Evolutionary conservation across 495 filamentous ascomycete species (phyloP), one percentile per base, ranked within the genome.

Genomic region (Penicillium angulare): DNA sequence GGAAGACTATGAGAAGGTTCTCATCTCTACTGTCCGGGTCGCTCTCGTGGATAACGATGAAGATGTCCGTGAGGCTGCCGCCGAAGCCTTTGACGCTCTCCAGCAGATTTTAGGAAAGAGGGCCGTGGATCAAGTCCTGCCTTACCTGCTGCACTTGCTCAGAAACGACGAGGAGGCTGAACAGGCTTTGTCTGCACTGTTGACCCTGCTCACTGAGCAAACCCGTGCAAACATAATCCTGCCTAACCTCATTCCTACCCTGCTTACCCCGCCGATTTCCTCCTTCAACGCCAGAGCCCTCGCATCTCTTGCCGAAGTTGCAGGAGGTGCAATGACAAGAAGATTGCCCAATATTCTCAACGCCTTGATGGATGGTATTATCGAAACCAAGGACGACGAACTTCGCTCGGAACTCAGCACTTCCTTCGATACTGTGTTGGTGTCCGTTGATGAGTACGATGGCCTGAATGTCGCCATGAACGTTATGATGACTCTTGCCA

Each of bases 211-310:
- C 31, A 97, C 90, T 0, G 95, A 98, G 68, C 84, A 91, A 13
- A 93, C 90, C 2, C 81, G 93, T 46, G 92, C 92, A 17, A 97
- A 96, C 64, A 90, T 96, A 56, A 98, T 98, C 56, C 78, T 98
- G 34, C 93, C 93, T 26, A 95, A 92, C 69, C 87, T 98, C 26
- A 89, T 98, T 43, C 93, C 93, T 0, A 97, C 90, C 0, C 78
- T 98, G 18, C 86, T 96, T 47, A 79, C 86, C 10, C 82, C 90
- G 27, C 93, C 93, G n/a, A 95, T 98, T 51, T 85, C 89, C 4
- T 79, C 86, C 5, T 98, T 98, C 81, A 97, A 97, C 57, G 93
- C 93, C 50, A 88, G 81, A 60, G 93, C 93, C 12, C 71, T 98
- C 40, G 95, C 93, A 32, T 97, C 93, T 22, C 69, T 98, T 50